Evolutionary conservation across 2,329 filamentous ascomycete species (phyloP), one percentile per base, ranked within the genome.

Genomic region (Leptographium flavum): DNA sequence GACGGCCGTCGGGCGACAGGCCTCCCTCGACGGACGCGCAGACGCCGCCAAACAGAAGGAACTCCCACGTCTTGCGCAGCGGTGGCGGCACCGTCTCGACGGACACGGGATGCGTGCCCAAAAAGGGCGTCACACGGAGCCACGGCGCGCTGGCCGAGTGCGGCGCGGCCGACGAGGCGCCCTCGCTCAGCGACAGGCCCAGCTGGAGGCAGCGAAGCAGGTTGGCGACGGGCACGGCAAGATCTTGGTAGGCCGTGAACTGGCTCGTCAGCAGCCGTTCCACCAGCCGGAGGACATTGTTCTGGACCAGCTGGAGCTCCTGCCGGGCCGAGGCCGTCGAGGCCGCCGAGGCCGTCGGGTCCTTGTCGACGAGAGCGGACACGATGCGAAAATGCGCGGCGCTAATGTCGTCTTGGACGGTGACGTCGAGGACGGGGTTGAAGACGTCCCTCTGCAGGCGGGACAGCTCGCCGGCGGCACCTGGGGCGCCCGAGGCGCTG

Each of bases 361-460:
- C 10, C 5, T 9, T 17, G 11, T 5, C 32, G 4, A 43, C 27
- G 21, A 49, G 55, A 7, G 45, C 42, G 3, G 61, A 54, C 7
- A 59, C 52, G 28, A 58, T 59, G 3, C 61, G 59, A 35, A 59
- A 54, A 41, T 67, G 56, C 1, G 62, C 61, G 0, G 57, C 55
- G 31, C 64, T 59, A 19, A 73, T 56, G 28, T 71, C 62, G 44
- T 65, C 63, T 17, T 69, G 66, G 21, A 79, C 63, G 15, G 81
- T 63, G n/a, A 73, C 69, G 49, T 79, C 81, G 35, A 93, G 63
- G 23, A 93, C 63, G 49, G 84, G 88, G 43, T 73, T 75, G 55
- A 96, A 90, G 54, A 96, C 88, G 54, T 95, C 87, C 9, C 81
- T 82, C 53, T 95, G 87, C 4, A 96, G 65, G 4, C 37, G 80